Base-by-base conservation (phyloP, 495 filamentous ascomycete species). In the Bacidia rubella region DNA sequence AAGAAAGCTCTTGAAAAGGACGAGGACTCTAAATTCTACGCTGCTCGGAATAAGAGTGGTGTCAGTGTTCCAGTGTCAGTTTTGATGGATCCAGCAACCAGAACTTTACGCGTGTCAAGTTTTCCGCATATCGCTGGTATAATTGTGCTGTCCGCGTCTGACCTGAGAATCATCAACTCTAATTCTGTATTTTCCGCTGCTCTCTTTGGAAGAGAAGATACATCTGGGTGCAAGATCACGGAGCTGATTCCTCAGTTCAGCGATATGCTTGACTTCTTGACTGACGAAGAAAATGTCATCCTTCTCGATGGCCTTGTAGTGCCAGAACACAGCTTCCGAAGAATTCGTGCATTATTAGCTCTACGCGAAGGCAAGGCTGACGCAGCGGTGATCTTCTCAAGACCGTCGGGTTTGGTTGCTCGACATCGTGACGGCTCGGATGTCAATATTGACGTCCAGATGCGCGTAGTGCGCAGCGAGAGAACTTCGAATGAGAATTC, bases 41-140 rank as follows among this genome's bases (percentile, higher is more conserved):
- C 89, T 9, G 87, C 86, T 25, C 78, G 79, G 41, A 88, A 85
- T 38, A 69, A 75, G 15, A 81, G 82, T 39, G 77, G 76, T 47
- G 76, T 86, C 49, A 84, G 81, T 57, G 85, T 95, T 55, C 92
- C 92, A 7, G 78, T 84, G 27, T 80, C 82, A 0, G 73, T 97
- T 35, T 76, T 79, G 5, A 75, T 92, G 47, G 77, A 86, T 35
- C 74, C 78, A 49, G 71, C 83, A 12, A 75, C 78, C 39, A 78
- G 72, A n/a, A 64, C 74, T 47, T 70, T 98, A 49, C 79, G 85
- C 22, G 78, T 97, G 23, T 93, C 88, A 11, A 93, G 87, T 61
- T 95, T 95, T 49, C 92, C 92, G 5, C 89, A 98, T 62, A 95
- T 98, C 62, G 93, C 92, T 42, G 92, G 92, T 29, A 95, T 98